Evolutionary conservation across 2,329 filamentous ascomycete genomes (phyloP).

Genomic region (Diaporthe capsici): DNA sequence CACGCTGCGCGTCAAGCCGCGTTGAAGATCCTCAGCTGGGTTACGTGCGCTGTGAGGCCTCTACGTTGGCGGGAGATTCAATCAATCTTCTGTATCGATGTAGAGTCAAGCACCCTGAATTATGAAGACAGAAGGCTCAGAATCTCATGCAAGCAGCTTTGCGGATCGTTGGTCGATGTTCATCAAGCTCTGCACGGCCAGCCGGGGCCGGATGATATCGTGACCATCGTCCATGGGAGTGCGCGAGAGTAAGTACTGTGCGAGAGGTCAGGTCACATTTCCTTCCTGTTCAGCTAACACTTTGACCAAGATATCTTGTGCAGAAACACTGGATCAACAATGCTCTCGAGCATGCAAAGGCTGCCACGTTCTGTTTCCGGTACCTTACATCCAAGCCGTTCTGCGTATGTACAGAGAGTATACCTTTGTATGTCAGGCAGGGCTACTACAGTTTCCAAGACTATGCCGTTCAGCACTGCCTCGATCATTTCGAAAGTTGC

Average conservation of each 20-base stretch:
- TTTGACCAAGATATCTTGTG: background rate
- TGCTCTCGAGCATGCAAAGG: background rate
- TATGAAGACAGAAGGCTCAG: constrained; percentile 1
- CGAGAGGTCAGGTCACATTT: too few relatives aligned
- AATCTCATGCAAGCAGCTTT: constrained; percentile 14
- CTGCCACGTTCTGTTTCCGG: constrained; percentile 8
- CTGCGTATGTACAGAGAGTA: background rate
- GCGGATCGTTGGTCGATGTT: constrained; percentile 12
- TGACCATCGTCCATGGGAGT: constrained; percentile 6
- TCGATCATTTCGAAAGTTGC: background rate
- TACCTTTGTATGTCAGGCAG: background rate
- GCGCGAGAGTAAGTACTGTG: background rate
- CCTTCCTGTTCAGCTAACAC: background rate
- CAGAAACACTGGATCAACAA: background rate
- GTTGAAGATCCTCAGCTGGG: background rate
- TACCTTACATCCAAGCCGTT: constrained; percentile 2
- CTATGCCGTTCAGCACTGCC: constrained; percentile 11
- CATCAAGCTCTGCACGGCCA: background rate
- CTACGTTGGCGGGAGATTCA: constrained; percentile 25
- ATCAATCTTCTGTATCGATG: constrained; percentile 6
- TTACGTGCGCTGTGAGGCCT: background rate
- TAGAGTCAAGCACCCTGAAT: background rate
- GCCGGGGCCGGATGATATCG: background rate
- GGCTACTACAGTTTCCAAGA: constrained; percentile 9
- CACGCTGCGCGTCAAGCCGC: background rate